Base-by-base conservation (phyloP, 2,329 filamentous ascomycete genomes). In the Monosporascus sp. region DNA sequence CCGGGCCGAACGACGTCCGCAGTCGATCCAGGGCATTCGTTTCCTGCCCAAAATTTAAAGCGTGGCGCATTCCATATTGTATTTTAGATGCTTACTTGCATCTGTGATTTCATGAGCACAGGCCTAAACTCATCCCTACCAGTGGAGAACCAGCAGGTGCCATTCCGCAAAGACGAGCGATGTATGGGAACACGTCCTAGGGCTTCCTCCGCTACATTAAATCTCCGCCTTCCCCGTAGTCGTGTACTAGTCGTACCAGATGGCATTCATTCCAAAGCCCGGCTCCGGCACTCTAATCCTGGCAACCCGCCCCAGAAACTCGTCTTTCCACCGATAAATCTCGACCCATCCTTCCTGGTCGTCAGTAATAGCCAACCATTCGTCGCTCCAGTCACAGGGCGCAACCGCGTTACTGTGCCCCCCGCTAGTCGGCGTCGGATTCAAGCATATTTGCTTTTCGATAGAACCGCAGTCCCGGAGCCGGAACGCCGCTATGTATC, bases 261-360 rank as follows among this genome's bases (percentile, higher is more conserved):
- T 91, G n/a, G 90, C 90, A 73, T 96, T 96, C 91, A 96, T 96
- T 2, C 90, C 90, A 69, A 96, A 96, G 1, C 91, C 91, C n/a
- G 88, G 89, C 74, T 95, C 91, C 6, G 85, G 84, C 38, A 95
- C 85, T 61, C 90, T 84, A 58, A 89, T 76, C 57, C 88, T 79
- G 17, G 90, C 90, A 7, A 95, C 90, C 3, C 90, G 77, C 2
- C 84, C 86, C 51, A 96, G 73, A 62, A 87, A 90, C 76, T 94
- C 90, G 54, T 91, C 86, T 59, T 87, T 80, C 88, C 90, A 96
- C 51, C 90, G 79, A 69, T 95, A 95, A 53, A 96, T 89, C 75
- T 96, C 91, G 20, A 96, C 73, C 75, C 88, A 93, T 6, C 91
- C 91, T 61, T 91, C 84, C 74, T 95, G 88, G 66, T 96, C 91